A percentile compares a stretch with the other conserved stretches of the same genome.
Conservation (phyloP, 129 eudicot genomes). For the Flaveria bidentis region DNA sequence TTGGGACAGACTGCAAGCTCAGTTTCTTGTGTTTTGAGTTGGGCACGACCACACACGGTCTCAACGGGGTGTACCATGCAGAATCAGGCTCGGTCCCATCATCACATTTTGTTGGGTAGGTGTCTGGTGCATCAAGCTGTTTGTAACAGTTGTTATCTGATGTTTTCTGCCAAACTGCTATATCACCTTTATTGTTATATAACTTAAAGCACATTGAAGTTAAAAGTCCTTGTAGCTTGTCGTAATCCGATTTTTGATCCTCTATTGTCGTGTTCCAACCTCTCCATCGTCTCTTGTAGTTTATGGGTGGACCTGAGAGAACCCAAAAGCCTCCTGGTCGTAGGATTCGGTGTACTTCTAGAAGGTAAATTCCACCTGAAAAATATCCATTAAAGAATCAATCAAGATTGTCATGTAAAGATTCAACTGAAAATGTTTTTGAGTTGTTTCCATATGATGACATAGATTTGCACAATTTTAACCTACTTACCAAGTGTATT, state of each 20-base stretch:
- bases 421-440: background rate
- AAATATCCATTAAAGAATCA: slow-evolving; percentile 8
- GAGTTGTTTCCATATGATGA: background rate
- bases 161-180: slow-evolving; percentile 97
- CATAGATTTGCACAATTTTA: too few relatives aligned
- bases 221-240: slow-evolving; percentile 69
- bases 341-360: slow-evolving; percentile 89
- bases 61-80: slow-evolving; percentile 94
- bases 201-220: slow-evolving; percentile 89
- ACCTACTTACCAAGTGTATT: background rate
- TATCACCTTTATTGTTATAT: slow-evolving; percentile 75
- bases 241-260: slow-evolving; percentile 76
- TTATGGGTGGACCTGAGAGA: slow-evolving; percentile 95
- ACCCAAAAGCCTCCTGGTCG: slow-evolving; percentile 99
- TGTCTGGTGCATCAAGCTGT: slow-evolving; percentile 72
- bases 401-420: slow-evolving; percentile 13
- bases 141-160: slow-evolving; percentile 70
- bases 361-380: slow-evolving; percentile 92
- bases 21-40: slow-evolving; percentile 52
- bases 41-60: slow-evolving; percentile 87
- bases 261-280: slow-evolving; percentile 96
- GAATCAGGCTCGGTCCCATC: slow-evolving; percentile 97
- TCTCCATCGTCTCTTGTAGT: slow-evolving; percentile 78
- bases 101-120: slow-evolving; percentile 85
- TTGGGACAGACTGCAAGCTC: slow-evolving; percentile 51